Percentiles rank a stretch among this genome's conserved stretches.
Conservation (phyloP, 192 early-diverging fungal species). For the Backusella mclennaniae region DNA sequence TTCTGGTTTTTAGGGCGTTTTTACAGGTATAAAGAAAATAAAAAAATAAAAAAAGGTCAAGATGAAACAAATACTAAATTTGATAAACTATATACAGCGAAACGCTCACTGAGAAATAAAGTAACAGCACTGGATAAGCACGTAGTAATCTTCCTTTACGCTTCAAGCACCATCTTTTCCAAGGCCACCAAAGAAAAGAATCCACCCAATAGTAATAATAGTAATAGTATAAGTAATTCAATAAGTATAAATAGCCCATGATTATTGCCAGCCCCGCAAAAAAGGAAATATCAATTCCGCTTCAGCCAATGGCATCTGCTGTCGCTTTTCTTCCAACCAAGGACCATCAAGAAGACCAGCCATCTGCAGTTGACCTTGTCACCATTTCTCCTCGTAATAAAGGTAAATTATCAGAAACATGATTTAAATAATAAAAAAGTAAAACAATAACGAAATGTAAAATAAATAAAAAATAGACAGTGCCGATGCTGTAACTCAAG, state of each 20-base stretch:
- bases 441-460: background rate
- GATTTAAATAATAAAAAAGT: background rate
- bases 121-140: slow-evolving; percentile 42
- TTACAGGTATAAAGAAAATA: background rate
- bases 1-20: slow-evolving; percentile 24
- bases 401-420: slow-evolving; percentile 9
- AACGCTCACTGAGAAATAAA: slow-evolving; percentile 26
- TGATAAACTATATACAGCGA: background rate
- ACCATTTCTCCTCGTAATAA: background rate
- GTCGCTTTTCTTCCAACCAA: slow-evolving; percentile 4
- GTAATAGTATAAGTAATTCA: slow-evolving; percentile 31
- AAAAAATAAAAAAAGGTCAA: background rate
- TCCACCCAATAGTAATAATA: slow-evolving; percentile 24
- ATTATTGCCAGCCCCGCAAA: slow-evolving; percentile 26
- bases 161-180: slow-evolving; percentile 40
- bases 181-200: slow-evolving; percentile 42
- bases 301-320: slow-evolving; percentile 17
- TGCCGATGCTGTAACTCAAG: slow-evolving; percentile 15
- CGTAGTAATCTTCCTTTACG: slow-evolving; percentile 38
- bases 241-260: slow-evolving; percentile 14
- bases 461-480: background rate
- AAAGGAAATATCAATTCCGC: slow-evolving; percentile 24
- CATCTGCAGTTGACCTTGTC: background rate
- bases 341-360: background rate
- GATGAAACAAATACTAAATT: background rate